Base-by-base conservation (phyloP, 2,329 filamentous ascomycete genomes). In the Pseudogymnoascus sp. region DNA sequence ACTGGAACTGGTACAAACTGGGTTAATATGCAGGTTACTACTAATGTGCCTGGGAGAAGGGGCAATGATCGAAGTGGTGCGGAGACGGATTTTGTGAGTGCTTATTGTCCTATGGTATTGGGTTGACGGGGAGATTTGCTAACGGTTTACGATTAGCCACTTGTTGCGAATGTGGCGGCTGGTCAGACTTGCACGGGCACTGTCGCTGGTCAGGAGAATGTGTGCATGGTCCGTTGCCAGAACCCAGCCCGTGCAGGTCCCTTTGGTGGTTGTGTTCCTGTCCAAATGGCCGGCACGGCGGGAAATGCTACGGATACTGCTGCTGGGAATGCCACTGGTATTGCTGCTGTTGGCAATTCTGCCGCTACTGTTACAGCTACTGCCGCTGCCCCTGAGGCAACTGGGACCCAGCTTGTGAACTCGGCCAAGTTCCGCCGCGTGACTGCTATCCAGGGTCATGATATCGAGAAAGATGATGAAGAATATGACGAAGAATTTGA, bases 211-310 rank as follows among this genome's bases (percentile, higher is more conserved):
- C 78, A 84, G 74, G 72, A 77, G 36, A 83, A 83, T 68, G 79
- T 86, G 68, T 87, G 85, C 76, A 80, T 87, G 68, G 83, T 88
- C 60, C 79, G 83, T 26, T 87, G 84, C 76, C 75, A 84, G 76
- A 87, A 87, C 74, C 78, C 76, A 1, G 84, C 84, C 35, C 75
- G 79, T 62, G 83, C 83, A 38, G 84, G 85, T 13, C 85, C 85
- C 31, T 87, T 87, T 69, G 85, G 85, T 62, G 83, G 83, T 57
- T 82, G 83, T 67, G 79, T 86, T 17, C 81, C 83, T 11, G 79
- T 85, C 7, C 82, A 85, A 72, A 80, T 79, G 68, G 68, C 65
- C 28, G 47, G 47, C 1, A 63, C 68, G 23, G 63, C 61, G 2
- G 65, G 65, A 8, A 68, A 67, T 10, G 61, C 66, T 7, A 53